phyloP scores from a whole-genome alignment of 1,139 yeast genomes.

The Lodderomyces parapsilosis region DNA sequence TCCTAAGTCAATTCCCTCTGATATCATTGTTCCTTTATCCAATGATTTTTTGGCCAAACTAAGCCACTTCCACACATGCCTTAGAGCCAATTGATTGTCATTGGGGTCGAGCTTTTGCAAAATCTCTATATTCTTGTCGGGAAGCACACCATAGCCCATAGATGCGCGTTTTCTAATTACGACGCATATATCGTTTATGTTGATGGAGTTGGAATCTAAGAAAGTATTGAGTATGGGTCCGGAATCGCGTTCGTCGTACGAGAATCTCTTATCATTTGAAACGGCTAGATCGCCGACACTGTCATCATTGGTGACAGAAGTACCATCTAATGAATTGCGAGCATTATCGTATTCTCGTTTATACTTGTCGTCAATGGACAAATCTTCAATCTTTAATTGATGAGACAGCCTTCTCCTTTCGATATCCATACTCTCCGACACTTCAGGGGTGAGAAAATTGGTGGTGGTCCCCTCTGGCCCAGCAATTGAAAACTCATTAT shows the following conservation, averaged over 20 bases:
- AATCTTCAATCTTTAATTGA: neutral
- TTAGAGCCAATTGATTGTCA: constrained; percentile 58
- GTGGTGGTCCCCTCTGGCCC: constrained; percentile 62
- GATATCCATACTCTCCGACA: neutral
- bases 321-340: constrained; percentile 19
- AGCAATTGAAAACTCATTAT: constrained; percentile 65
- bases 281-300: constrained; percentile 7
- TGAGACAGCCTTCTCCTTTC: neutral
- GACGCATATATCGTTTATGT: constrained; percentile 64
- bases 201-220: constrained; percentile 35
- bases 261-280: constrained; percentile 4
- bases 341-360: constrained; percentile 16
- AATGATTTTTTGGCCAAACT: constrained; percentile 68
- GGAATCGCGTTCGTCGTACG: constrained; percentile 17
- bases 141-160: constrained; percentile 72
- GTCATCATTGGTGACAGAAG: constrained; percentile 11
- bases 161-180: constrained; percentile 69
- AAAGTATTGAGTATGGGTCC: constrained; percentile 27
- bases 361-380: neutral
- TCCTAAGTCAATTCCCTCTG: constrained; percentile 73
- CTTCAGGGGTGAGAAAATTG: constrained; percentile 25
- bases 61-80: constrained; percentile 91
- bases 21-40: constrained; percentile 66
- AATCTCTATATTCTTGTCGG: constrained; percentile 60
- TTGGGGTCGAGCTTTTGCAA: constrained; percentile 53